Evolutionary conservation across 768 basidiomycete genomes (phyloP), one percentile per base, ranked within the genome.

Genomic region (Suillus hirtellus): DNA sequence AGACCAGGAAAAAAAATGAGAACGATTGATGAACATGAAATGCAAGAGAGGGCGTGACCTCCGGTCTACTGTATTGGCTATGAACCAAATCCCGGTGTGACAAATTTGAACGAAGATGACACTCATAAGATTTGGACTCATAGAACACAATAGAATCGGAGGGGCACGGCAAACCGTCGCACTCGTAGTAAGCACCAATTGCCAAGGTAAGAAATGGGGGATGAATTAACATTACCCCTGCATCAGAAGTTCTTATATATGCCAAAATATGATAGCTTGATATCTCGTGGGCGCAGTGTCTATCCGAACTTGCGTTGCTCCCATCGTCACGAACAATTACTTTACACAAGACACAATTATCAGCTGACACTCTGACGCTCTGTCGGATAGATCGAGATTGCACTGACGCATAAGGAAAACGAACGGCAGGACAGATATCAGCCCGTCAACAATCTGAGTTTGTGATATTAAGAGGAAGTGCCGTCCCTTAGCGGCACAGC

Each of bases 11-110:
- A 44, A n/a, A 50, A 37, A n/a, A 55, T 55, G 37, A 43, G 54
- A 27, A 61, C 63, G 27, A 53, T 46, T 4, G 34, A 27, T 55
- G 65, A 67, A 55, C 58, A 42, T 64, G 17, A 61, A 61, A 59
- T 58, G 27, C 35, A 56, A 67, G 49, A 65, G 66, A 68, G 35
- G 31, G 66, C 68, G 66, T 73, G 78, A 79, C 81, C 81, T 76
- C 79, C 70, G 61, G 37, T 70, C 77, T 77, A 80, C 81, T 81
- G 82, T 82, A 79, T 81, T 78, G 81, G 79, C 83, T 84, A 85
- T 85, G 84, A 85, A 84, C 82, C 84, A 76, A 82, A 71, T 70
- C 72, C 73, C 38, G 56, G 69, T 69, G 35, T 69, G 68, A 67
- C 73, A 69, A 66, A 67, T 77, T 77, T 76, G 65, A 78, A 1